Evolutionary conservation across 202 grass and related monocot genomes (phyloP).

Genomic region (Tripidium arundinaceum): DNA sequence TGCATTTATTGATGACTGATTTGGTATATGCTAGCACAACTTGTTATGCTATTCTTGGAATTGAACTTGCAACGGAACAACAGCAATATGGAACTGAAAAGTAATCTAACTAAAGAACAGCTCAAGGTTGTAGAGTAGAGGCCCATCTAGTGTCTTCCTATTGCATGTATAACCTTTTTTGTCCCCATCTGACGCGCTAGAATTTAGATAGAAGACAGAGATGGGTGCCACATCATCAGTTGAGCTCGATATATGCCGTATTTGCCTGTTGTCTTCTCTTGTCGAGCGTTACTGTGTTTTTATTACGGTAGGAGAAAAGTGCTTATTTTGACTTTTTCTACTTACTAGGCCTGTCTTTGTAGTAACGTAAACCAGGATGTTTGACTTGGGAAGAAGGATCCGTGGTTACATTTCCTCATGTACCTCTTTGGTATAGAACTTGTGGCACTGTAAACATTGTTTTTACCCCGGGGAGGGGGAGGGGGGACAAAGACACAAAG

Average conservation of each 20-base stretch:
- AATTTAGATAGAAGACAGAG: not conserved
- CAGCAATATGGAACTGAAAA: not conserved
- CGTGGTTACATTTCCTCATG: not conserved
- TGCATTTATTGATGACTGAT: conserved; percentile 16
- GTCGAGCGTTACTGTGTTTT: not conserved
- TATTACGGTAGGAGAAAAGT: conserved; percentile 19
- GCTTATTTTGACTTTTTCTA: not conserved
- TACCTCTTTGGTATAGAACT: not conserved
- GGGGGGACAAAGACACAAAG: not conserved
- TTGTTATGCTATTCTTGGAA: conserved; percentile 11
- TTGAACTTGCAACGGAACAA: not conserved
- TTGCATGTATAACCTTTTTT: not conserved
- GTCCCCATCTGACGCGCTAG: not conserved
- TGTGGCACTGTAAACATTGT: not conserved
- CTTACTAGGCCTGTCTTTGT: not conserved
- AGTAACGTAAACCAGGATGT: not conserved
- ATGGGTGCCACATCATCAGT: not conserved
- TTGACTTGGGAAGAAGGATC: not conserved
- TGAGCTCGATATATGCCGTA: not conserved
- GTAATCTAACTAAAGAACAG: not conserved
- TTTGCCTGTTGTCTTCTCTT: not conserved
- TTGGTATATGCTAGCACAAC: not conserved
- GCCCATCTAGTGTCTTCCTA: not conserved
- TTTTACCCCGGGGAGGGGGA: not conserved
- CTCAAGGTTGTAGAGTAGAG: not conserved